Base-by-base conservation (phyloP, 148 eudicot genomes). In the Beta vulgaris region DNA sequence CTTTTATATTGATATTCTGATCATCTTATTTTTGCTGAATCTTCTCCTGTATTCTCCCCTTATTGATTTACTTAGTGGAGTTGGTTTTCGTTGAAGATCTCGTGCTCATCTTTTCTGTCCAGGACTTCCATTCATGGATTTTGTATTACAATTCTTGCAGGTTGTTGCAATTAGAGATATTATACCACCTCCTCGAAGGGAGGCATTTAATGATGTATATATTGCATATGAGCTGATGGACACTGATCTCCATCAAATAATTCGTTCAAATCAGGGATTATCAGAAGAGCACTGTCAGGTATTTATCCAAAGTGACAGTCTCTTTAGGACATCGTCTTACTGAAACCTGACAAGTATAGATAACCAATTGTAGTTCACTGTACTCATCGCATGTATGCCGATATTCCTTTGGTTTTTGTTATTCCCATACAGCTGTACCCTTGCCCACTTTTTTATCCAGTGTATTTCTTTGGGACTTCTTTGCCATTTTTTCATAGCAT, bases 251-350 rank as follows among this genome's bases (percentile, higher is more conserved):
- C 97, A 93, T 77, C 98, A 93, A 84, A 91, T 93, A 44, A 93
- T 93, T 63, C 98, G 97, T 74, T 93, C 98, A 68, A 93, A 91
- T 81, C 98, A 93, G 80, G 83, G 77, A 66, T 78, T 93, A 76
- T 93, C 98, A 9, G 98, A 93, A 80, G 98, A 93, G 77, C 97
- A 91, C 46, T 93, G 98, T 71, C 98, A 93, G 97, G 98, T 93
- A 80, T 63, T 74, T n/a, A 29, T 18, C 46, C 29, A 60, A 60
- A 46, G 18, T 39, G 13, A 53, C 23, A 28, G 21, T 39, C 28
- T 23, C 31, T n/a, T n/a, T 57, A 73, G 48, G 48, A 34, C 10
- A 59, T 58, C 67, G 28, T 26, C 40, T 51, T 49, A 70, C 64
- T 51, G 16, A 39, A 46, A 64, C 35, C 23, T 26, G 40, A 23